Percentiles rank a stretch among this genome's conserved stretches.
Conservation (phyloP, 495 filamentous ascomycete genomes). For the Diplogelasinospora grovesii region DNA sequence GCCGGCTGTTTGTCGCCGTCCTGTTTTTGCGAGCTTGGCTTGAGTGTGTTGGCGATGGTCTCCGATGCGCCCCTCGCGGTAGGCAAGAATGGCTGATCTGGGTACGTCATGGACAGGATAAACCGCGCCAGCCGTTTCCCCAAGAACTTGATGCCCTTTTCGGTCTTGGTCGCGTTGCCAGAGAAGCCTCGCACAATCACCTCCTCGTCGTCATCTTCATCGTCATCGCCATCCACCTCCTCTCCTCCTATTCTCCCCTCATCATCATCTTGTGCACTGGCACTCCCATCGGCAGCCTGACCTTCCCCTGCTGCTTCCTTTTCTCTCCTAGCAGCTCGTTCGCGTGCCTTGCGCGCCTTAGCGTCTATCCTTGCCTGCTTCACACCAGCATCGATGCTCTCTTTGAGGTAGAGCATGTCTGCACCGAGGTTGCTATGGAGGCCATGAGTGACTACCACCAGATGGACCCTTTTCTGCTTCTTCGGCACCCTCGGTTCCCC, state of each 20-base stretch:
- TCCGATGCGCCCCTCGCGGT: slow-evolving; percentile 48
- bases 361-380: slow-evolving; percentile 59
- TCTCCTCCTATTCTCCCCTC: too few species aligned
- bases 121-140: slow-evolving; percentile 93
- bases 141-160: slow-evolving; percentile 92
- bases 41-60: slow-evolving; percentile 31
- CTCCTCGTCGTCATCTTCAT: slow-evolving; percentile 69
- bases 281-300: background rate
- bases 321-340: slow-evolving; percentile 23
- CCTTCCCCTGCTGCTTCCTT: slow-evolving; percentile 49
- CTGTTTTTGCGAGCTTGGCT: slow-evolving; percentile 20
- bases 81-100: slow-evolving; percentile 79
- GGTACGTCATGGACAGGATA: slow-evolving; percentile 81
- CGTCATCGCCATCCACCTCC: slow-evolving; percentile 21
- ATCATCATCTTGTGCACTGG: slow-evolving; percentile 9
- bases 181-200: slow-evolving; percentile 91
- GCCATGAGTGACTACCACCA: slow-evolving; percentile 91
- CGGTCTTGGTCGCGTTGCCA: slow-evolving; percentile 84
- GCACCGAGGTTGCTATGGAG: slow-evolving; percentile 94
- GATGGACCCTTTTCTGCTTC: slow-evolving; percentile 69
- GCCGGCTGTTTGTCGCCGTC: slow-evolving; percentile 28
- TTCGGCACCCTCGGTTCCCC: slow-evolving; percentile 13
- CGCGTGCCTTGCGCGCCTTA: slow-evolving; percentile 47
- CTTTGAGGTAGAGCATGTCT: slow-evolving; percentile 96
- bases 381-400: slow-evolving; percentile 83